These are phyloP conservation scores for Zoysia matrella DNA, from an alignment of 202 grass and related monocot genomes.

Conservation along the genomic window DNA sequence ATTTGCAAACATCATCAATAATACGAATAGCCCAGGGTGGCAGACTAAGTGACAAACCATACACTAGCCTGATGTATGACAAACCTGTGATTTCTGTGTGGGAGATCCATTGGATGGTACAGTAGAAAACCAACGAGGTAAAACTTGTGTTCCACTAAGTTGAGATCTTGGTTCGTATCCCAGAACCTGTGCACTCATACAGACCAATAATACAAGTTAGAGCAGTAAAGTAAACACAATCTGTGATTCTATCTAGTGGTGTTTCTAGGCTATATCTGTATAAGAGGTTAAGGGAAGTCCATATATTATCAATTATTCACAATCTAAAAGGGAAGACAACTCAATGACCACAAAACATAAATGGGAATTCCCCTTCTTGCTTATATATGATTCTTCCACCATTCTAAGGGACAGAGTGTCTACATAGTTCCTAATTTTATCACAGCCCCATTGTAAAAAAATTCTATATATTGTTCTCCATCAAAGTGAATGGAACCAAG, in stretches of 20 bases:
- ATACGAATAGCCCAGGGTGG: slow-evolving; percentile 16
- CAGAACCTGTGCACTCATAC: slow-evolving; percentile 43
- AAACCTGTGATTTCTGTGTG: slow-evolving; percentile 53
- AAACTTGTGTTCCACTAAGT: slow-evolving; percentile 36
- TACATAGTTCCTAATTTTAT: background rate
- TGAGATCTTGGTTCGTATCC: slow-evolving; percentile 40
- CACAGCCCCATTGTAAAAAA: background rate
- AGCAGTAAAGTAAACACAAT: background rate
- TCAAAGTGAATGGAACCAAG: background rate
- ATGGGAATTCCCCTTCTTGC: background rate
- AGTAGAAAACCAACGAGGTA: slow-evolving; percentile 47
- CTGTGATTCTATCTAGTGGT: background rate
- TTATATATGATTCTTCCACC: background rate
- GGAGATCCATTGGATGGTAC: slow-evolving; percentile 44
- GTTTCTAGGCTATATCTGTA: background rate
- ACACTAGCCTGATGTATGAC: background rate
- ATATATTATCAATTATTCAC: background rate
- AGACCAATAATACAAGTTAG: slow-evolving; percentile 27
- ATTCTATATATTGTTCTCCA: background rate
- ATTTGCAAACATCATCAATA: slow-evolving; percentile 45
- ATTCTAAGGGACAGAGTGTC: slow-evolving; percentile 4
- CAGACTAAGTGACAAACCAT: slow-evolving; percentile 36
- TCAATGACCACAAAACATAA: background rate
- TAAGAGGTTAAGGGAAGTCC: background rate
- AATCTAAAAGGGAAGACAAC: background rate